Evolutionary conservation across 805 yeast genomes (phyloP).

Genomic region (Nakazawaea anatomiae): DNA sequence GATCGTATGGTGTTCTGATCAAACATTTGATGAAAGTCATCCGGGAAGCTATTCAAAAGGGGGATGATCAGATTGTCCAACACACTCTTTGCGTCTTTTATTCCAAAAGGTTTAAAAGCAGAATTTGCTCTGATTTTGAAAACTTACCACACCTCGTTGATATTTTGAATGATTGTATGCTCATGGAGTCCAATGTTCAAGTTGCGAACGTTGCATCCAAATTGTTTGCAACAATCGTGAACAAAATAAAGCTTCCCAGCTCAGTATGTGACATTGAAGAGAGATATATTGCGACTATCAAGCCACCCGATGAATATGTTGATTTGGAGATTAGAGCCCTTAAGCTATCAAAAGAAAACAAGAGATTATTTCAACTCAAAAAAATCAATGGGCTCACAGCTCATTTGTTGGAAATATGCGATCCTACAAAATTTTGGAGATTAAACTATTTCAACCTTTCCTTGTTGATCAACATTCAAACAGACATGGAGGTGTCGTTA

Average conservation of each 20-base stretch:
- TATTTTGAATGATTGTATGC: constrained; percentile 48
- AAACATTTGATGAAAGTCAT: constrained; percentile 43
- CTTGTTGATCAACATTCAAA: constrained; percentile 46
- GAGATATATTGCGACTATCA: constrained; percentile 35
- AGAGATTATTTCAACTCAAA: constrained; percentile 37
- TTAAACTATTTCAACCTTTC: constrained; percentile 23
- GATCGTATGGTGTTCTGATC: constrained; percentile 54
- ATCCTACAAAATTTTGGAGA: constrained; percentile 28
- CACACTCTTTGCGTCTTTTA: constrained; percentile 58
- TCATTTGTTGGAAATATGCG: background rate
- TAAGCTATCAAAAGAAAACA: constrained; percentile 54
- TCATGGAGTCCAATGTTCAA: constrained; percentile 43
- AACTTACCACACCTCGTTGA: constrained; percentile 42
- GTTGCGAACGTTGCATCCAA: constrained; percentile 50
- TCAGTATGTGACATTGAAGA: constrained; percentile 48
- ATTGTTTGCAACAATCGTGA: constrained; percentile 37
- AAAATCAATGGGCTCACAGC: constrained; percentile 25
- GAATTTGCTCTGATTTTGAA: constrained; percentile 51
- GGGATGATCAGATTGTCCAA: constrained; percentile 51
- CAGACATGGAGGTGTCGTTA: constrained; percentile 42
- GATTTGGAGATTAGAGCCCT: constrained; percentile 56
- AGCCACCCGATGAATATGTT: constrained; percentile 57
- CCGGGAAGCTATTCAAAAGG: constrained; percentile 38
- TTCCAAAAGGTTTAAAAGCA: constrained; percentile 50
- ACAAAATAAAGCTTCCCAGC: constrained; percentile 40